Percentiles rank a stretch among this genome's conserved stretches.
These are phyloP conservation scores for Pichia sporocuriosa DNA, from an alignment of 805 yeast genomes.

Conservation along the genomic window DNA sequence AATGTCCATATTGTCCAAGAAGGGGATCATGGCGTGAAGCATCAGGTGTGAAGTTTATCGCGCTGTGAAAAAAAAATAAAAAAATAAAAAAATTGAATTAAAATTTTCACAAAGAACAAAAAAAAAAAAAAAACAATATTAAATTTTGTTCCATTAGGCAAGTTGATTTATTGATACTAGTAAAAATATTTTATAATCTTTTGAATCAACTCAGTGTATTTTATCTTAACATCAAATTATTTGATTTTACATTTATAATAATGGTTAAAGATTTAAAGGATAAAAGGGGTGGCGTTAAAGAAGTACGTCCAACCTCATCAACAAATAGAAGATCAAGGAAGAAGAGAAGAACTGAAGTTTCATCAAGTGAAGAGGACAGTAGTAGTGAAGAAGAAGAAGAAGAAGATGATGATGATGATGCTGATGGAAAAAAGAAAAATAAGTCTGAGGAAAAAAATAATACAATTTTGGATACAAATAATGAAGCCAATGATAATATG, in stretches of 20 bases:
- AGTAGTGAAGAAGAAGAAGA: background rate
- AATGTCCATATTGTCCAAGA: slow-evolving; percentile 68
- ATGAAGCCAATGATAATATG: background rate
- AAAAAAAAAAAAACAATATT: no score
- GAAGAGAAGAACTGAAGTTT: slow-evolving; percentile 80
- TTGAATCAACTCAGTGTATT: no score
- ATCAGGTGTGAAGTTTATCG: slow-evolving; percentile 3
- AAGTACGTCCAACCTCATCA: background rate
- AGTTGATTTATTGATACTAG: no score
- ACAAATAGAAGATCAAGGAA: slow-evolving; percentile 49
- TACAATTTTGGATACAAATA: background rate
- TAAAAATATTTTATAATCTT: no score
- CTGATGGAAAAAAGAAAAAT: background rate
- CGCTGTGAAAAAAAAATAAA: background rate
- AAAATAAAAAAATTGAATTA: no score
- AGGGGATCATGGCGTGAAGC: slow-evolving; percentile 26
- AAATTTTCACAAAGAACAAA: no score
- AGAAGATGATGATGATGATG: background rate
- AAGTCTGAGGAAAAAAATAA: background rate
- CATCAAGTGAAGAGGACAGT: slow-evolving; percentile 36
- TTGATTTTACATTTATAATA: background rate
- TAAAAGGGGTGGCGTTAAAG: background rate
- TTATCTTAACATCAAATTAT: background rate
- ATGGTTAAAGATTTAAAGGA: background rate
- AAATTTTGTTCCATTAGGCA: no score